Evolutionary conservation across 441 rosid species (phyloP).

Genomic region (Populus trichocarpa): DNA sequence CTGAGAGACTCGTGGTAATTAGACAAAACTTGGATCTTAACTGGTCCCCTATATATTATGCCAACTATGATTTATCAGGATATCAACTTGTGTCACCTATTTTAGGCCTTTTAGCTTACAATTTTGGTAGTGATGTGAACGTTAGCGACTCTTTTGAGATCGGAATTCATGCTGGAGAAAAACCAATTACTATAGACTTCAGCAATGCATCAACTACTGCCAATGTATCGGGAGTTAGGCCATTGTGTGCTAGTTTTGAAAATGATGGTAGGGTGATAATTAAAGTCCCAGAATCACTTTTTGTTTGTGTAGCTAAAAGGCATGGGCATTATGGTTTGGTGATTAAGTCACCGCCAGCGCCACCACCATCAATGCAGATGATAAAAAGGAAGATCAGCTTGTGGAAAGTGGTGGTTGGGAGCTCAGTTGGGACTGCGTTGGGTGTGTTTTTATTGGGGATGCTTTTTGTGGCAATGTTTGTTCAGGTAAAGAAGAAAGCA

Average conservation of each 20-base stretch:
- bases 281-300: conserved; percentile 40
- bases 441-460: conserved; percentile 59
- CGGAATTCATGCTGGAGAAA: conserved; percentile 42
- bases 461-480: conserved; percentile 77
- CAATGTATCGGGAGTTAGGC: conserved; percentile 28
- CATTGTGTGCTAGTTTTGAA: conserved; percentile 64
- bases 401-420: conserved; percentile 87
- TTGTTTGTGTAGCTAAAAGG: conserved; percentile 51
- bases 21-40: conserved; percentile 66
- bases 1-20: conserved; percentile 72
- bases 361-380: conserved; percentile 27
- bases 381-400: conserved; percentile 47
- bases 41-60: conserved; percentile 65
- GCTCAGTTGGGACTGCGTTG: conserved; percentile 66
- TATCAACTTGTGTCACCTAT: conserved; percentile 78
- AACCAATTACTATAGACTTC: conserved; percentile 63
- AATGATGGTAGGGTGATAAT: conserved; percentile 51
- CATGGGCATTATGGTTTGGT: conserved; percentile 84
- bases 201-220: conserved; percentile 17
- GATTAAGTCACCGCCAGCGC: conserved; percentile 21
- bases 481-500: conserved; percentile 80
- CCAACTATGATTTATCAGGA: conserved; percentile 66
- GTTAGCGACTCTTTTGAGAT: conserved; percentile 52
- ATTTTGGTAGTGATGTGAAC: conserved; percentile 45
- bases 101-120: conserved; percentile 73